phyloP scores from a whole-genome alignment of 2,329 filamentous ascomycete genomes.

The Aspergillus amoenus region DNA sequence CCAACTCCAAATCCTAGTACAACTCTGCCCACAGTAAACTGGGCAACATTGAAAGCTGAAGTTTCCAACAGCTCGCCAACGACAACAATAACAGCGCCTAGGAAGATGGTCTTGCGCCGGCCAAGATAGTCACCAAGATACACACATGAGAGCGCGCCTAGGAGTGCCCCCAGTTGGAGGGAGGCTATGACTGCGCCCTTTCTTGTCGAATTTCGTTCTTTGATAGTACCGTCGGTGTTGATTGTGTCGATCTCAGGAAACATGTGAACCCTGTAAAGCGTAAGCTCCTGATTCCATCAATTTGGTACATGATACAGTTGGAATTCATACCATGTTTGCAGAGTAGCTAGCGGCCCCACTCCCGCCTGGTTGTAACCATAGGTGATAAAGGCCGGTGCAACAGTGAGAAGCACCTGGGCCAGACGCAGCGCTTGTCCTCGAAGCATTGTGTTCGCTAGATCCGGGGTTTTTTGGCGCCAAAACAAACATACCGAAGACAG shows the following conservation, averaged over 20 bases:
- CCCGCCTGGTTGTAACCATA: slow-evolving; percentile 28
- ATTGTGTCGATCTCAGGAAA: not conserved
- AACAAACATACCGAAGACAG: not conserved
- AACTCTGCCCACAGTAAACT: not conserved
- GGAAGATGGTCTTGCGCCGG: slow-evolving; percentile 46
- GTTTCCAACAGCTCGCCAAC: slow-evolving; percentile 14
- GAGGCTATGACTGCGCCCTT: not conserved
- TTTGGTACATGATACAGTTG: too few relatives aligned
- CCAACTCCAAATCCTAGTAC: not conserved
- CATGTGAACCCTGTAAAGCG: not conserved
- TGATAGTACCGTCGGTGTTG: not conserved
- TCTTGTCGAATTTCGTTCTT: not conserved
- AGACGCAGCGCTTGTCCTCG: slow-evolving; percentile 12
- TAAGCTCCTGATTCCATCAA: not conserved
- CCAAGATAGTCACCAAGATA: slow-evolving; percentile 47
- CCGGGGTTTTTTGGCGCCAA: not conserved
- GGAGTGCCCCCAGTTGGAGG: slow-evolving; percentile 16
- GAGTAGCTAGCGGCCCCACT: slow-evolving; percentile 9
- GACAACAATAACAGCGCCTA: slow-evolving; percentile 40
- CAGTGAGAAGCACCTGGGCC: slow-evolving; percentile 23
- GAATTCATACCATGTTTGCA: too few relatives aligned
- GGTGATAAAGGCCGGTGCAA: slow-evolving; percentile 23
- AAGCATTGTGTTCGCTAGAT: not conserved
- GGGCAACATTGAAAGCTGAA: not conserved
- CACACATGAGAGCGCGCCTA: slow-evolving; percentile 21